Percentiles rank a stretch among this genome's conserved stretches.
These are phyloP conservation scores for Fusarium tupiense DNA, from an alignment of 2,329 filamentous ascomycete genomes.

Conservation along the genomic window DNA sequence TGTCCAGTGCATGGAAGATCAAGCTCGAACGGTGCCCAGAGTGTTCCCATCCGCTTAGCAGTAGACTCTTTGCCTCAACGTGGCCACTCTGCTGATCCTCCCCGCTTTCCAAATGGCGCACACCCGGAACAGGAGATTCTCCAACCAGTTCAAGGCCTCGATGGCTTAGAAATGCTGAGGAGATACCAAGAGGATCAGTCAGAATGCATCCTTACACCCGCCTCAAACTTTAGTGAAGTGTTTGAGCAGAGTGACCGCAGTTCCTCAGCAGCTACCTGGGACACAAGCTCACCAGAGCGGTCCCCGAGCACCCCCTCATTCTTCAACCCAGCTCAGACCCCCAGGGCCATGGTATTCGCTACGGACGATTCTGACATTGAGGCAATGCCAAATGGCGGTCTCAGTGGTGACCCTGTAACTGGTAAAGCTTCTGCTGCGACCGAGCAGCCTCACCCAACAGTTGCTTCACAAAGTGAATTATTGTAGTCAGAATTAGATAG, in stretches of 20 bases:
- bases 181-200: neutral
- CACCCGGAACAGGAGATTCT: slow-evolving; percentile 39
- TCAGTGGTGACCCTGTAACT: neutral
- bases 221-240: slow-evolving; percentile 12
- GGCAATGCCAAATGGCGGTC: neutral
- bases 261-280: slow-evolving; percentile 24
- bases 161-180: neutral
- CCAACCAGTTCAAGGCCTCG: neutral
- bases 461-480: neutral
- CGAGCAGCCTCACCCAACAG: neutral
- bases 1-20: slow-evolving; percentile 25
- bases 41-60: neutral
- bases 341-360: slow-evolving; percentile 40
- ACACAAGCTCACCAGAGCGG: slow-evolving; percentile 11
- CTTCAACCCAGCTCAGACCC: slow-evolving; percentile 42
- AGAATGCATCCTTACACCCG: neutral
- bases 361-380: slow-evolving; percentile 6
- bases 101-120: slow-evolving; percentile 40
- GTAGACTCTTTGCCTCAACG: slow-evolving; percentile 1
- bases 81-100: neutral
- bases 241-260: slow-evolving; percentile 27
- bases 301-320: slow-evolving; percentile 27
- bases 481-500: neutral
- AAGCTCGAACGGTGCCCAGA: neutral
- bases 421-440: neutral